Base-by-base conservation (phyloP, 1,139 yeast species). In the Barnettozyma hawaiiensis region DNA sequence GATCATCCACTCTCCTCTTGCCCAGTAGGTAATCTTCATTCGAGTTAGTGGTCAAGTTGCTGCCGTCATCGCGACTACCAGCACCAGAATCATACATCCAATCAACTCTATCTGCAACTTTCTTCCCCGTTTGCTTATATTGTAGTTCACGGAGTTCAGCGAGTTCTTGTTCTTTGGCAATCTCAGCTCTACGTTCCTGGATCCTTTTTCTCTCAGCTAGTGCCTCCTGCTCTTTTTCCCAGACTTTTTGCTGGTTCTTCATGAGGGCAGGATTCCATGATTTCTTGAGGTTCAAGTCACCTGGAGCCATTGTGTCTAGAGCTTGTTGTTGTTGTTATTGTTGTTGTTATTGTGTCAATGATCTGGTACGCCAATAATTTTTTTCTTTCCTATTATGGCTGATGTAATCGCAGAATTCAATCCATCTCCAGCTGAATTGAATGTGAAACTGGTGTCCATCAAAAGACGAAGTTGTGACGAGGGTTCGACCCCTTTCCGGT, bases 191-290 rank as follows among this genome's bases (percentile, higher is more conserved):
- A 35, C 84, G 68, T 53, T 81, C 81, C 47, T 78, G 73, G 34
- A 82, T 78, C 55, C 76, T 75, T 54, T 78, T 76, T 44, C 82
- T 75, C 57, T 87, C 95, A 24, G 76, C 76, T 9, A 87, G 66
- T 19, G 85, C 81, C 41, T 81, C 82, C 57, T 87, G 90, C 58
- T 92, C 97, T 45, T 71, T 73, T 53, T 80, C 73, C 95, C 95
- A 85, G 27, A 90, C 92, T 58, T 81, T 84, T 53, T 81, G 82
- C 64, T 84, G 90, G 69, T 92, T 92, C 63, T 85, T 85, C 55
- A 85, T 69, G 40, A 86, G 70, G 34, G 85, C 90, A 4, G 97
- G 97, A 61, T 90, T 89, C 97, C 97, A 92, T 47, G 97, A 90
- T 62, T 92, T 92, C 64, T 90, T 84, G 46, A 89, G 64, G 60